Base-by-base conservation (phyloP, 2,329 filamentous ascomycete species). In the Aplosporella prunicola region DNA sequence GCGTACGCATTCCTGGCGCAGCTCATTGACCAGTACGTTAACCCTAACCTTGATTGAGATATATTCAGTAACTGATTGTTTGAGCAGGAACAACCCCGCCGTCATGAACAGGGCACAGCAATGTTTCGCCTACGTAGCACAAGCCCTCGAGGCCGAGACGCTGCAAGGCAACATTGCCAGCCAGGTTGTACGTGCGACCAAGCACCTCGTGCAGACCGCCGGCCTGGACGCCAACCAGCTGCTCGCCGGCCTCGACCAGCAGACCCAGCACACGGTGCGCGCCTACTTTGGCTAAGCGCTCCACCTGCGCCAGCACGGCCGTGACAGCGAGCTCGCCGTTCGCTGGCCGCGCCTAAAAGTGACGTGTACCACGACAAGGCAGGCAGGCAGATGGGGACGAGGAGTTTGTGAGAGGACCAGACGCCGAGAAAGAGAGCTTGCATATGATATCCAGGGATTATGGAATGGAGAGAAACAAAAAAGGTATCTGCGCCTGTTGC, bases 1-100 rank as follows among this genome's bases (percentile, higher is more conserved):
- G 88, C 88, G 1, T 98, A 98, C 57, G 80, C 80, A 29, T 98
- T 94, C 64, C 68, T 98, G 41, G 80, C 84, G 9, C 81, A 94
- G 57, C 64, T 98, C 45, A 95, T 96, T 57, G 82, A 93, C 49
- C 82, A 93, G 91, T 95, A 77, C 75, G 87, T 80, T 23, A 32
- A n/a, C n/a, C n/a, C n/a, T n/a, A n/a, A 64, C n/a, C 23, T 9
- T n/a, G n/a, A n/a, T n/a, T n/a, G n/a, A n/a, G n/a, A n/a, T n/a
- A n/a, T n/a, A n/a, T n/a, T n/a, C n/a, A n/a, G n/a, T n/a, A n/a
- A n/a, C n/a, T n/a, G n/a, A 40, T 51, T 37, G 10, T n/a, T 29
- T 24, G 9, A 20, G 9, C 44, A 96, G 91, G 60, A 83, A 83
- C 77, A 84, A 95, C 53, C 83, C 85, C 1, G 78, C 76, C 10